Conservation (phyloP, 345 rosid genomes). For the Adansonia digitata region DNA sequence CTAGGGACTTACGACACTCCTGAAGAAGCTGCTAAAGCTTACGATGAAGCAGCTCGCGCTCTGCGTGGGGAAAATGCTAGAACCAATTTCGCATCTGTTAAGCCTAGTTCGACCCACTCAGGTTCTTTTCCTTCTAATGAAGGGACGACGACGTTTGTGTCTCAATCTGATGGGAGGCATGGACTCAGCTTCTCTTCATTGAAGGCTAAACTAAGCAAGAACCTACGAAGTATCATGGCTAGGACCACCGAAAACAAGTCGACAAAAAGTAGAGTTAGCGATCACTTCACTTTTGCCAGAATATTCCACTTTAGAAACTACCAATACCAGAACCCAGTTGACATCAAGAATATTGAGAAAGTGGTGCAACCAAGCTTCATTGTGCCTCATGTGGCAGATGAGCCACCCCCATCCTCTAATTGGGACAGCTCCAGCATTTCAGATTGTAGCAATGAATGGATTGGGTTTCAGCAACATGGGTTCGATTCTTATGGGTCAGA, state of each 20-base stretch:
- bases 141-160: not conserved
- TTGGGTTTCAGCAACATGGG: conserved; percentile 42
- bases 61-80: conserved; percentile 61
- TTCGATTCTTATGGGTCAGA: conserved; percentile 55
- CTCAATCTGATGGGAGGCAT: conserved; percentile 25
- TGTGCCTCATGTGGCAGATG: conserved; percentile 31
- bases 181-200: conserved; percentile 50
- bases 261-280: conserved; percentile 54
- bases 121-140: conserved; percentile 16
- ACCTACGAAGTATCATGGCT: conserved; percentile 50
- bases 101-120: conserved; percentile 9
- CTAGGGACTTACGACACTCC: conserved; percentile 64
- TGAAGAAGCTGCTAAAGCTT: no score
- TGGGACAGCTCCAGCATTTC: conserved; percentile 56
- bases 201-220: conserved; percentile 60
- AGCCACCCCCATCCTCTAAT: conserved; percentile 16
- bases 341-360: conserved; percentile 45
- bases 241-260: conserved; percentile 39
- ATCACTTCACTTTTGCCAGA: conserved; percentile 61
- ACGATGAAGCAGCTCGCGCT: conserved; percentile 68
- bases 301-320: conserved; percentile 45
- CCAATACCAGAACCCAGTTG: conserved; percentile 32
- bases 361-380: conserved; percentile 62
- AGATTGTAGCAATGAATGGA: conserved; percentile 50
- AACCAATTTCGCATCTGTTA: conserved; percentile 41